A percentile compares a stretch with the other conserved stretches of the same genome.
These are phyloP conservation scores for Rhodotorula paludigena DNA, from an alignment of 768 basidiomycete species.

Conservation along the genomic window DNA sequence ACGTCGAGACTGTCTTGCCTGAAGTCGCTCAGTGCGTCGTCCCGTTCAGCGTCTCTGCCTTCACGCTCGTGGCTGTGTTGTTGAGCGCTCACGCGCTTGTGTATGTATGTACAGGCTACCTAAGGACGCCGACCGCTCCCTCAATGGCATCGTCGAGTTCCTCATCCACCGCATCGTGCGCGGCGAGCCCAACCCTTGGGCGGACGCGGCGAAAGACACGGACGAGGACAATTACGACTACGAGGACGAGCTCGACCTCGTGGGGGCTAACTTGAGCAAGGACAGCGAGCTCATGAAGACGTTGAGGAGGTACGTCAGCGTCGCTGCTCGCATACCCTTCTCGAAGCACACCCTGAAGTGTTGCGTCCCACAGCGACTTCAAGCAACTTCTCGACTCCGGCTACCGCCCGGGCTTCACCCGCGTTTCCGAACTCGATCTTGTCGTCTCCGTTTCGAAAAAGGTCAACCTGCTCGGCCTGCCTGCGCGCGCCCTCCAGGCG, in stretches of 20 bases:
- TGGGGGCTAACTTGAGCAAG: slow-evolving; percentile 7
- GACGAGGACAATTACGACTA: slow-evolving; percentile 13
- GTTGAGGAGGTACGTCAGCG: slow-evolving; percentile 40
- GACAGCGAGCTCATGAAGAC: slow-evolving; percentile 39
- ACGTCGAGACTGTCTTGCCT: slow-evolving; percentile 45
- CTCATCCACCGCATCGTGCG: slow-evolving; percentile 52
- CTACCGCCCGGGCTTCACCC: slow-evolving; percentile 60
- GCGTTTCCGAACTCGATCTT: slow-evolving; percentile 55
- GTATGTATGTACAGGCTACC: slow-evolving; percentile 9
- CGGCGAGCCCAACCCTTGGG: slow-evolving; percentile 44
- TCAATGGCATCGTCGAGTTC: slow-evolving; percentile 27
- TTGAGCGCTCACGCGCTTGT: too few relatives aligned
- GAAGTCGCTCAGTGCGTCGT: slow-evolving; percentile 1
- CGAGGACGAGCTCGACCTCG: not conserved
- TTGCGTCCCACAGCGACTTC: slow-evolving; percentile 61
- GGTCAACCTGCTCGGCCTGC: slow-evolving; percentile 56
- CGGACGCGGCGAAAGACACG: slow-evolving; percentile 26
- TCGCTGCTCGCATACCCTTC: too few relatives aligned
- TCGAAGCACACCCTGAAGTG: too few relatives aligned
- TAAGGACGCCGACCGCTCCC: slow-evolving; percentile 21
- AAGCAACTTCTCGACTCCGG: slow-evolving; percentile 57
- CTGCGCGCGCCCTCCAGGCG: slow-evolving; percentile 64
- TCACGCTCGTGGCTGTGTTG: not conserved
- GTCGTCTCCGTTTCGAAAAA: slow-evolving; percentile 37
- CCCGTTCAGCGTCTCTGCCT: not conserved